Conservation (phyloP, 2,329 filamentous ascomycete genomes). For the Venturia pyrina region DNA sequence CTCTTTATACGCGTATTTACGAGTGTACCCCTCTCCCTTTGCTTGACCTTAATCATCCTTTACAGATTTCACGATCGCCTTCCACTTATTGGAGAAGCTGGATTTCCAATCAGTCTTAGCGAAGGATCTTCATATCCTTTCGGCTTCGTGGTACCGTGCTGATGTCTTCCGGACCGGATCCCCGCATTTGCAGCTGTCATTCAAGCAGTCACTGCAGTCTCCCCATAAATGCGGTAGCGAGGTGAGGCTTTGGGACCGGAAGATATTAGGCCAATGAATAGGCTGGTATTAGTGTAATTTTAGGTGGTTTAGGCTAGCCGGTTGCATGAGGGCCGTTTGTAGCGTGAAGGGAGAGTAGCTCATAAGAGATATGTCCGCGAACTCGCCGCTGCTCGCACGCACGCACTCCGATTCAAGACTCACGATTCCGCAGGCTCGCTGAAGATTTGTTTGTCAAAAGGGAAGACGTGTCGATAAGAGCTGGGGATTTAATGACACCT, state of each 20-base stretch:
- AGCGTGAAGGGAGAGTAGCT: background rate
- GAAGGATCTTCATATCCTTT: too few relatives aligned
- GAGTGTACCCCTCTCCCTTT: too few relatives aligned
- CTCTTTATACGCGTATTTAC: too few relatives aligned
- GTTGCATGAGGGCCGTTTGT: background rate
- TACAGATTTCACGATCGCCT: too few relatives aligned
- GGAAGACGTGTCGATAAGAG: background rate
- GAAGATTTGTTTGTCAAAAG: too few relatives aligned
- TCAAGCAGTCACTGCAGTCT: background rate
- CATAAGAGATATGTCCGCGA: too few relatives aligned
- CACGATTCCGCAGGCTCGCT: too few relatives aligned
- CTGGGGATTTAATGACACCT: background rate
- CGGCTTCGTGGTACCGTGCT: too few relatives aligned
- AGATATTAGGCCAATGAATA: background rate
- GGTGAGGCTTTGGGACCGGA: background rate
- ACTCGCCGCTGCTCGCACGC: background rate
- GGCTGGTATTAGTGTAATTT: background rate
- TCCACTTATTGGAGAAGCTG: too few relatives aligned
- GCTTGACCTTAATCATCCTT: too few relatives aligned
- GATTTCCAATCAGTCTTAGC: too few relatives aligned
- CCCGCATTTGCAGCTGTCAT: background rate
- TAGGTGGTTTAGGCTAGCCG: background rate
- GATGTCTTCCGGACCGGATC: background rate
- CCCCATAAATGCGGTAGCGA: background rate
- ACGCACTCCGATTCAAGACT: background rate